These are phyloP conservation scores for Brassica balearica DNA, from an alignment of 441 rosid genomes.

Conservation along the genomic window DNA sequence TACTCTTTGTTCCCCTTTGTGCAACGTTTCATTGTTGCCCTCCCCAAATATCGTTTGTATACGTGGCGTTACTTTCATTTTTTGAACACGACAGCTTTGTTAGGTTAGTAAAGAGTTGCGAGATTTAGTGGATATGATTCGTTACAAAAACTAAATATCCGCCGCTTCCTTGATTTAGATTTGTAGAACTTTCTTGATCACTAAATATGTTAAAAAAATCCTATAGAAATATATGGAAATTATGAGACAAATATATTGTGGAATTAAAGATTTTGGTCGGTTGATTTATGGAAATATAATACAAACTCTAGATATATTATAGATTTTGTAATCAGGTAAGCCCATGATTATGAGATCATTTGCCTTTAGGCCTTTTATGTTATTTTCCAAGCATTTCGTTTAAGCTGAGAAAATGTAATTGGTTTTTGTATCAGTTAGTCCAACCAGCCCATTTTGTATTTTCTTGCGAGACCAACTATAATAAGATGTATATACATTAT, in stretches of 20 bases:
- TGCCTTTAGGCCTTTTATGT: neutral
- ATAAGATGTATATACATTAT: neutral
- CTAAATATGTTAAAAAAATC: neutral
- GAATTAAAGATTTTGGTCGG: neutral
- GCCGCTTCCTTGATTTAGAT: neutral
- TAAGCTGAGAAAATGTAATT: neutral
- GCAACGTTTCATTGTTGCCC: neutral
- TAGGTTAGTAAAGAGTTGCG: neutral
- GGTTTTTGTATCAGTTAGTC: neutral
- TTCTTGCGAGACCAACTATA: neutral
- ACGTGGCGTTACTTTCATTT: neutral
- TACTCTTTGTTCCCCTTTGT: constrained; percentile 2
- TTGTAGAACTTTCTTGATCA: neutral
- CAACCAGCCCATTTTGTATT: neutral
- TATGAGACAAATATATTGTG: neutral
- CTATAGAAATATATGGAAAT: neutral
- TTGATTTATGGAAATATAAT: neutral
- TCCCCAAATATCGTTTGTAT: neutral
- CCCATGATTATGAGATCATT: neutral
- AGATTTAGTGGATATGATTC: constrained; percentile 7
- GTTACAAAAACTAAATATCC: neutral
- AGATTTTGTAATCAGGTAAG: neutral
- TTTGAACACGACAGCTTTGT: constrained; percentile 2
- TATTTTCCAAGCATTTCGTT: neutral
- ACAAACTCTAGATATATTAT: neutral